Evolutionary conservation across 1,284 basidiomycete species (phyloP), one percentile per base, ranked within the genome.

Genomic region (Ceratobasidium sp.): DNA sequence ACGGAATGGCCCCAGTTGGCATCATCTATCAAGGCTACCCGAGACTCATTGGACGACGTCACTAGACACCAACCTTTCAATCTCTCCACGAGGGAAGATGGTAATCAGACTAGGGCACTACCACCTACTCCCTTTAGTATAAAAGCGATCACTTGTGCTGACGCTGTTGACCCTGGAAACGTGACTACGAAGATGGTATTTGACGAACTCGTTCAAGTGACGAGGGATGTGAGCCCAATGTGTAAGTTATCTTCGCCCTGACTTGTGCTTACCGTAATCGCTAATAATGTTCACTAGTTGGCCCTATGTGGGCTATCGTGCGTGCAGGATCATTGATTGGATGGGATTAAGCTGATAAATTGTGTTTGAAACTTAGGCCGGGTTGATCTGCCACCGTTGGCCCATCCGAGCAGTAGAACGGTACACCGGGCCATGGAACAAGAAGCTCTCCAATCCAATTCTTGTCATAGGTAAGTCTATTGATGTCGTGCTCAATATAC

Each of bases 71-170:
- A n/a, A n/a, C n/a, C n/a, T n/a, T n/a, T n/a, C n/a, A n/a, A n/a
- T n/a, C n/a, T n/a, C n/a, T n/a, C n/a, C n/a, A n/a, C n/a, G n/a
- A n/a, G n/a, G n/a, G n/a, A n/a, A n/a, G n/a, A n/a, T n/a, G n/a
- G n/a, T n/a, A n/a, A n/a, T n/a, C n/a, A n/a, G n/a, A n/a, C n/a
- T n/a, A n/a, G n/a, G n/a, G n/a, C n/a, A n/a, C n/a, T n/a, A n/a
- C n/a, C n/a, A n/a, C n/a, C n/a, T n/a, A n/a, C n/a, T n/a, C n/a
- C n/a, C n/a, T n/a, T n/a, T n/a, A n/a, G n/a, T n/a, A n/a, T 10
- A n/a, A 12, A 66, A 14, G 75, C 77, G 18, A 64, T 79, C 20
- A 77, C 78, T 46, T 78, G 78, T 48, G 76, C 65, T 6, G 78
- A 79, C 41, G 75, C 78, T n/a, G 41, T 70, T 23, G 65, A 79